Base-by-base conservation (phyloP, 2,329 filamentous ascomycete species). In the Claviceps purpurea region DNA sequence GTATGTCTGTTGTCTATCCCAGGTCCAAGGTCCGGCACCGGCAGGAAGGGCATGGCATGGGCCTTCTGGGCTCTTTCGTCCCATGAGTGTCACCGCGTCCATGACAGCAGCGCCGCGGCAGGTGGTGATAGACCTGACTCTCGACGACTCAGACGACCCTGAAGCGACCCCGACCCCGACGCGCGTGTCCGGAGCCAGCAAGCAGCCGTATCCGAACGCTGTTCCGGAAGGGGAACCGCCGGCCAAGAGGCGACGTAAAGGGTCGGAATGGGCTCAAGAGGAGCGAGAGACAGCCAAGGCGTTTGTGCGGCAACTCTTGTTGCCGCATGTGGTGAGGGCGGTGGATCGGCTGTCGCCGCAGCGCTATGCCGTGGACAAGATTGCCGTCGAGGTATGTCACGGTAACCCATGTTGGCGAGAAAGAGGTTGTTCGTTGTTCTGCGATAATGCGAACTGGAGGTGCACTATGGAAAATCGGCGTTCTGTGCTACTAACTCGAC, bases 211-310 rank as follows among this genome's bases (percentile, higher is more conserved):
- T 8, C 11, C 42, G 24, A 34, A 14, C 49, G 14, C 24, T 14
- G 5, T 24, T 1, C 6, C 50, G 13, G 54, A 14, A 44, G 22
- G 60, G 20, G 62, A 61, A 49, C 63, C 66, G 47, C 61, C 62
- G 6, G 50, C 54, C 6, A 69, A 69, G 56, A 59, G 61, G 40
- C 59, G 61, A 51, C 63, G 66, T 50, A 58, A 66, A 3, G 57
- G 58, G 5, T 40, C 58, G 24, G 56, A 39, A 38, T 47, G 51
- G 26, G 26, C 34, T 8, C 45, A 46, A 34, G 20, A 41, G n/a
- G n/a, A 46, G 24, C 56, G 52, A 52, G 58, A 22, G 52, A 47
- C 30, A 49, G 66, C 0, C 22, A 58, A 57, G 47, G 52, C 58
- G 1, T 65, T 64, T 39, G 43, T 70, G 8, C 56, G 56, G 22